Base-by-base conservation (phyloP, 768 basidiomycete species). In the Hypholoma fasciculare region DNA sequence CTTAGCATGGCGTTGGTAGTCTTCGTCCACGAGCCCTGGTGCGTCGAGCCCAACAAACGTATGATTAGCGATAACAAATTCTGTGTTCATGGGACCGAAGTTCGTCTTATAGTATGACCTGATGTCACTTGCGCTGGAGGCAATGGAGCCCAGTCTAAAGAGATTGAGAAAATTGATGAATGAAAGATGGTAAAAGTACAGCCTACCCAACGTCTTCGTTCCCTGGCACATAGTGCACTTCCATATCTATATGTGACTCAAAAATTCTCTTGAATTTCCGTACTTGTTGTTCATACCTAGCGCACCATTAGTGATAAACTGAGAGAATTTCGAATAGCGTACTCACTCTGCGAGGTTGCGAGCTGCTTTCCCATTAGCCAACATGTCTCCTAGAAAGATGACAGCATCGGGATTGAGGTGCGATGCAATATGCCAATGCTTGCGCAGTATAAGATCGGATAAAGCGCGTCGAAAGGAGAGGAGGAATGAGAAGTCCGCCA, bases 21-120 rank as follows among this genome's bases (percentile, higher is more conserved):
- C 90, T 70, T 93, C 90, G 57, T 94, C 91, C 12, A 92, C 85
- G 20, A 94, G 78, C n/a, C 83, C 87, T 1, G 92, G 87, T 3
- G 90, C 85, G 65, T 94, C 85, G 17, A 94, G 70, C 49, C 85
- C 74, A n/a, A 93, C 68, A 49, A 94, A 80, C 0, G 84, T 84
- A 65, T 92, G 88, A 48, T 88, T 92, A 7, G 82, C 81, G 59
- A 93, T 74, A 3, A 76, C 67, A 55, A 90, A 75, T 12, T 80
- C 73, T 47, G 82, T 81, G 64, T 90, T 92, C 43, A 88, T 75
- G 13, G 83, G 80, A 0, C 92, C 93, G 60, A 95, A 94, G 50
- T 79, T 72, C 20, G 78, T 68, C 16, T 74, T 68, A 65, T 88
- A 95, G 55, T 85, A 78, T 17, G 73, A 75, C 42, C 89, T 82